These are phyloP conservation scores for Phytophthora rubi DNA, from an alignment of 352 stramenopile genomes.

Conservation along the genomic window DNA sequence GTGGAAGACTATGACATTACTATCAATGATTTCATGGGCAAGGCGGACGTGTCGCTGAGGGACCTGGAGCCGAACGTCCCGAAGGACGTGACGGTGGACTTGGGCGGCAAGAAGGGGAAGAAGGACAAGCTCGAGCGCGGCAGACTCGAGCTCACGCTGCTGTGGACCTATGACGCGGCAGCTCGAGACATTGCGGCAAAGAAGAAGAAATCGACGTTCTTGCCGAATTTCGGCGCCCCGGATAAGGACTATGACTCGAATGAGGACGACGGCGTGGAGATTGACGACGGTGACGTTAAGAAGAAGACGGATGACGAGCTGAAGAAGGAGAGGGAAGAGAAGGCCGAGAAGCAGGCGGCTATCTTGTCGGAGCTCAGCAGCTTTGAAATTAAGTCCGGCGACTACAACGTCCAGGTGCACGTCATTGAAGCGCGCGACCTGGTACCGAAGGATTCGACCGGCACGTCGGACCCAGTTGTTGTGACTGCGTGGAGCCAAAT, in stretches of 20 bases:
- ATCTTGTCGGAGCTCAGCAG: conserved; percentile 77
- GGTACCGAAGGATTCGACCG: conserved; percentile 86
- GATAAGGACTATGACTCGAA: conserved; percentile 80
- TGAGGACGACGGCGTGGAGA: conserved; percentile 65
- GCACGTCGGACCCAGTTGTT: conserved; percentile 92
- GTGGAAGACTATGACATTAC: conserved; percentile 81
- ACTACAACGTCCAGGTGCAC: conserved; percentile 91
- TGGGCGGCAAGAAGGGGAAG: conserved; percentile 65
- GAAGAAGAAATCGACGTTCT: conserved; percentile 74
- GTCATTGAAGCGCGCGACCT: conserved; percentile 91
- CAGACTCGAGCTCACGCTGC: conserved; percentile 52
- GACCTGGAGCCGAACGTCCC: conserved; percentile 64
- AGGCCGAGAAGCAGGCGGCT: conserved; percentile 76
- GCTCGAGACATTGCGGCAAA: conserved; percentile 66
- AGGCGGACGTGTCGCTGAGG: conserved; percentile 56
- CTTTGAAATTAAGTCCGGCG: conserved; percentile 87
- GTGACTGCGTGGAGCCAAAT: too few species aligned
- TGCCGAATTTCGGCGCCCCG: conserved; percentile 59
- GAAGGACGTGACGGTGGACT: conserved; percentile 60
- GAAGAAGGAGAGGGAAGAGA: conserved; percentile 75
- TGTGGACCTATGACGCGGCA: conserved; percentile 66
- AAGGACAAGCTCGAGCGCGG: conserved; percentile 77
- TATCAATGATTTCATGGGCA: conserved; percentile 86
- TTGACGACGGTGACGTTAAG: conserved; percentile 57
- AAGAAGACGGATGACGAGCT: conserved; percentile 72